Percentiles rank a stretch among this genome's conserved stretches.
phyloP scores from a whole-genome alignment of 495 filamentous ascomycete genomes.

The Saxophila tyrrhenica region DNA sequence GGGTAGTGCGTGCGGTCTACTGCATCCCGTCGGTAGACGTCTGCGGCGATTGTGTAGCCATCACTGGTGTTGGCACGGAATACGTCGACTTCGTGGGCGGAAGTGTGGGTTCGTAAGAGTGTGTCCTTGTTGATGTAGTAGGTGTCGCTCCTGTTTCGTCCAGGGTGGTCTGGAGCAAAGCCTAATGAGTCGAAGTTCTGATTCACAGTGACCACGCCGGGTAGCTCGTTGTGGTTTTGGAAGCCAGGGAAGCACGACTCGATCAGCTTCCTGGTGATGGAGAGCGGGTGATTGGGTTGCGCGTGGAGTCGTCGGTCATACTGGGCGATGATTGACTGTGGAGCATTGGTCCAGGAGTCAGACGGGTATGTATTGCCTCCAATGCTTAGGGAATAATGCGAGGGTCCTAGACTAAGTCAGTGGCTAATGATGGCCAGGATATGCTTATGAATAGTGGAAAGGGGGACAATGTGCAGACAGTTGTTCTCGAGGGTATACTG shows the following conservation, averaged over 20 bases:
- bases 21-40: slow-evolving; percentile 92
- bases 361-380: slow-evolving; percentile 51
- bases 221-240: slow-evolving; percentile 62
- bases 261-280: slow-evolving; percentile 82
- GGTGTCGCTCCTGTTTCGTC: slow-evolving; percentile 77
- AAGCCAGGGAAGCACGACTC: slow-evolving; percentile 78
- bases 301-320: slow-evolving; percentile 70
- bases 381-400: slow-evolving; percentile 35
- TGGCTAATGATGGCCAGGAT: not conserved
- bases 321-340: slow-evolving; percentile 59
- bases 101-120: slow-evolving; percentile 84
- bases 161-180: slow-evolving; percentile 82
- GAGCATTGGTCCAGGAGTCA: slow-evolving; percentile 79
- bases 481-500: too few relatives aligned
- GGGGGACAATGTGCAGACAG: not conserved
- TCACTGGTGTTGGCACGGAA: slow-evolving; percentile 59
- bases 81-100: slow-evolving; percentile 79
- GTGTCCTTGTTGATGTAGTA: slow-evolving; percentile 87
- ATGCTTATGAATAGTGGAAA: not conserved
- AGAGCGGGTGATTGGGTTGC: slow-evolving; percentile 76
- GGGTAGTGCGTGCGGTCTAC: slow-evolving; percentile 93
- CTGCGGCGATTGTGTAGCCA: slow-evolving; percentile 85
- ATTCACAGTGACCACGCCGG: slow-evolving; percentile 70
- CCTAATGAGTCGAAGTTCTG: slow-evolving; percentile 96
- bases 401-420: slow-evolving; percentile 12